phyloP scores from a whole-genome alignment of 108 stramenopile species.

The Skeletonema tropicum region DNA sequence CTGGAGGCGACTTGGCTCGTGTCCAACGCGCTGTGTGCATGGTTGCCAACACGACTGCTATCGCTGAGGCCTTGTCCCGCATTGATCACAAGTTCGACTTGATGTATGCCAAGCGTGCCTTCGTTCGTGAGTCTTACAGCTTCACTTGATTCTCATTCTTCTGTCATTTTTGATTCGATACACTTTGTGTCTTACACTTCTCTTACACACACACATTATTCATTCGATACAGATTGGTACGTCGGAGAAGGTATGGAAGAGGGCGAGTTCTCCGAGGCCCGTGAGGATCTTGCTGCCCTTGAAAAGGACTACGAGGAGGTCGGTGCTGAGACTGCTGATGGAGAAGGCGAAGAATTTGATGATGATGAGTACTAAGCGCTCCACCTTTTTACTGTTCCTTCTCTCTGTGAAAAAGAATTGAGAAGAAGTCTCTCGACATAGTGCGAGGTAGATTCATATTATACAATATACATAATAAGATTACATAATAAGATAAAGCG shows the following conservation, averaged over 20 bases:
- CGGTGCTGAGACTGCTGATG: conserved; percentile 95
- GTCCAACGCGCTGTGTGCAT: conserved; percentile 98
- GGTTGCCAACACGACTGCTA: conserved; percentile 99
- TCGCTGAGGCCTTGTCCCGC: conserved; percentile 96
- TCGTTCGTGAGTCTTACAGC: conserved; percentile 61
- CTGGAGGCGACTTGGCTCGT: conserved; percentile 92
- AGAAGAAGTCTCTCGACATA: too few species aligned
- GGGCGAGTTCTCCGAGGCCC: conserved; percentile 99
- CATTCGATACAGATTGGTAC: conserved; percentile 99
- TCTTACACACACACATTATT: too few species aligned
- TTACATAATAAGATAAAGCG: too few species aligned
- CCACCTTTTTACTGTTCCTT: too few species aligned
- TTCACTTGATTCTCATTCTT: conserved; percentile 34
- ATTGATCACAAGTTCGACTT: conserved; percentile 99
- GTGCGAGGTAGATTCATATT: too few species aligned
- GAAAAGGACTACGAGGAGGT: conserved; percentile 99
- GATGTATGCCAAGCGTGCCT: conserved; percentile 99
- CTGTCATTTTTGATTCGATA: conserved; percentile 28
- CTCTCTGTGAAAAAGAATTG: too few species aligned
- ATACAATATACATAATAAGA: too few species aligned
- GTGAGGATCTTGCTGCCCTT: conserved; percentile 98
- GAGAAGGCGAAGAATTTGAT: conserved; percentile 85
- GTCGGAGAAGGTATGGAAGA: conserved; percentile 99
- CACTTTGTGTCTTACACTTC: too few species aligned
- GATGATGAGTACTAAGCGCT: conserved; percentile 87